Conservation (phyloP, 768 basidiomycete genomes). For the Nevesoporus exiguus region DNA sequence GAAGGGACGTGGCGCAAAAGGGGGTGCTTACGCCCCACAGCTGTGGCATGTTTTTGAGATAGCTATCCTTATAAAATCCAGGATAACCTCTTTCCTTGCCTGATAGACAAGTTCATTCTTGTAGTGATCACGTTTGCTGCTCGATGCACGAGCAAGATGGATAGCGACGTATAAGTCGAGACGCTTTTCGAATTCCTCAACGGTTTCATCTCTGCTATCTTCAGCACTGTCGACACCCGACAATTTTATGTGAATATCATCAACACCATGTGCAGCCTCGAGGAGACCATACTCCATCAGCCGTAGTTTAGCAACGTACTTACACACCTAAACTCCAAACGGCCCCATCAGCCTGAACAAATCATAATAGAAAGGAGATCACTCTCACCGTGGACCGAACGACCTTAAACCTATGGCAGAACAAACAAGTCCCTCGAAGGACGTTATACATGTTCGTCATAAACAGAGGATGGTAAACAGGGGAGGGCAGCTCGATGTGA, state of each 20-base stretch:
- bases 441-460: slow-evolving; percentile 88
- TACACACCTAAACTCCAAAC: slow-evolving; percentile 54
- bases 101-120: slow-evolving; percentile 89
- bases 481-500: slow-evolving; percentile 92
- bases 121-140: slow-evolving; percentile 75
- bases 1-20: neutral
- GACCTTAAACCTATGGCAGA: slow-evolving; percentile 90
- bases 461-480: slow-evolving; percentile 95
- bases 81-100: slow-evolving; percentile 75
- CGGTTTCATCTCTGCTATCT: slow-evolving; percentile 52
- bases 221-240: slow-evolving; percentile 32
- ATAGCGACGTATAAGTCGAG: slow-evolving; percentile 64
- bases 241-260: slow-evolving; percentile 54
- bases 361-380: slow-evolving; percentile 10
- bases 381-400: slow-evolving; percentile 62
- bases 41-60: slow-evolving; percentile 75
- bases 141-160: slow-evolving; percentile 39
- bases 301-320: slow-evolving; percentile 82
- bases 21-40: slow-evolving; percentile 74
- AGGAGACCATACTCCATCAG: slow-evolving; percentile 88
- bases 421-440: slow-evolving; percentile 84
- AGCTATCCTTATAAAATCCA: slow-evolving; percentile 72
- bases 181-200: slow-evolving; percentile 57
- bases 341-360: slow-evolving; percentile 7
- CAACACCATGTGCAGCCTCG: slow-evolving; percentile 73